Base-by-base conservation (phyloP, 2,329 filamentous ascomycete species). In the Torrubiellomyces zombiae region DNA sequence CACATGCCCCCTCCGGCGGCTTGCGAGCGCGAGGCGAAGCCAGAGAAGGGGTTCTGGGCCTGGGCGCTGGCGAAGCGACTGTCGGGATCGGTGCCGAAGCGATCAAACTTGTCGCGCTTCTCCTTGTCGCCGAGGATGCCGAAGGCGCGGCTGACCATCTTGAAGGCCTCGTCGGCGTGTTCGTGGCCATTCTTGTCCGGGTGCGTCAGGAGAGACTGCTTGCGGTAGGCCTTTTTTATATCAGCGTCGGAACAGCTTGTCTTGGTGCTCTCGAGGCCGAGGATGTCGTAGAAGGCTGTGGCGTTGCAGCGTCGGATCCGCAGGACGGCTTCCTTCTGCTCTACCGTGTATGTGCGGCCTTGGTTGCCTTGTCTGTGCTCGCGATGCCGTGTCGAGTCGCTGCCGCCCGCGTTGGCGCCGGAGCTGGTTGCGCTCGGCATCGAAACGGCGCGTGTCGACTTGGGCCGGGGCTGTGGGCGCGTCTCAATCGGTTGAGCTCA, bases 101-200 rank as follows among this genome's bases (percentile, higher is more conserved):
- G 69, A 52, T 98, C 89, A 47, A 66, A 98, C 50, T 79, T 82
- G 10, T 76, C 63, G 45, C 42, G 39, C 69, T 95, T 95, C 36
- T 95, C 86, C 44, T 82, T 68, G 49, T 98, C 89, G 32, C 82
- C 86, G 24, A 98, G 60, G 26, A 95, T 72, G 39, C 91, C 79
- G 49, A 98, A 98, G 10, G 89, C 89, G 40, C 82, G 68, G 43
- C 81, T 79, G 14, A 98, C 83, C 79, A 94, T 79, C 61, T 98
- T 98, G 60, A 98, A 98, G 16, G 89, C 89, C 58, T 98, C 89
- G 48, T 94, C 89, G 28, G 89, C 86, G 31, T 91, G 73, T 18
- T 86, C 75, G 49, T 94, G 85, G 25, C 85, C 85, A 63, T 98
- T 98, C 62, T 98, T 98, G 61, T 98, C 89, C 34, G 89, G 89